Percentiles rank a stretch among this genome's conserved stretches.
Evolutionary conservation across 2,329 filamentous ascomycete species (phyloP).

Genomic region (Hymenoscyphus scutula): DNA sequence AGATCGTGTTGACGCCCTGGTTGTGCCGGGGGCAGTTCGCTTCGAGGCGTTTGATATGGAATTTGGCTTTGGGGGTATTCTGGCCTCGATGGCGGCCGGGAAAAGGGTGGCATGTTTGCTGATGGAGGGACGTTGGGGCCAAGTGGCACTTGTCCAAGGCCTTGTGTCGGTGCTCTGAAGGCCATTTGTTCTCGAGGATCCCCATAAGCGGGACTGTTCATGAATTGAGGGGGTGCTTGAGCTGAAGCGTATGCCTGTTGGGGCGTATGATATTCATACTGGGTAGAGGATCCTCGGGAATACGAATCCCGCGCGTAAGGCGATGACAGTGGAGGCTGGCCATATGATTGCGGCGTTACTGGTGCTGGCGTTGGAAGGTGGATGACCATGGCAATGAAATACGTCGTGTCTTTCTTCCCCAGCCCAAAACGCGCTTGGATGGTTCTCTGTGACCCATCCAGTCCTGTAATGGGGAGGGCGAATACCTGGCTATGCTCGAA

Average conservation of each 20-base stretch:
- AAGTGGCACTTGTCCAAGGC: conserved; percentile 12
- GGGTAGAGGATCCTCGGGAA: conserved; percentile 28
- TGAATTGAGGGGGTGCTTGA: conserved; percentile 27
- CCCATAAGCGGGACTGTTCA: conserved; percentile 22
- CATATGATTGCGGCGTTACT: conserved; percentile 27
- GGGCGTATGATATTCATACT: conserved; percentile 33
- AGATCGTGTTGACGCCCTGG: conserved; percentile 38
- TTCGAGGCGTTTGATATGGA: conserved; percentile 53
- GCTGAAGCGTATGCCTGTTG: conserved; percentile 29
- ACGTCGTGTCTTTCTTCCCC: conserved; percentile 59
- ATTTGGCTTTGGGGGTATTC: conserved; percentile 42
- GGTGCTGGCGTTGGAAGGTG: conserved; percentile 22
- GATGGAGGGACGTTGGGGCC: conserved; percentile 32
- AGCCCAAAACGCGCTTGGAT: conserved; percentile 54
- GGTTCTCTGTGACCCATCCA: conserved; percentile 51
- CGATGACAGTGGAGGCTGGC: conserved; percentile 25
- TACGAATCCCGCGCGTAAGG: conserved; percentile 31
- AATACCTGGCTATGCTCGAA: conserved; percentile 55
- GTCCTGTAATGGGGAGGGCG: conserved; percentile 45
- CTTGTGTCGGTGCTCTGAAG: conserved; percentile 27
- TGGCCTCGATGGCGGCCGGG: conserved; percentile 41
- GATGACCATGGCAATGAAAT: conserved; percentile 53
- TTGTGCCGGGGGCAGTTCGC: conserved; percentile 43
- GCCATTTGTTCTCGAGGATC: conserved; percentile 31
- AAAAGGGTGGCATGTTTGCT: conserved; percentile 46